Evolutionary conservation across 345 rosid species (phyloP).

Genomic region (Eucalyptus albens): DNA sequence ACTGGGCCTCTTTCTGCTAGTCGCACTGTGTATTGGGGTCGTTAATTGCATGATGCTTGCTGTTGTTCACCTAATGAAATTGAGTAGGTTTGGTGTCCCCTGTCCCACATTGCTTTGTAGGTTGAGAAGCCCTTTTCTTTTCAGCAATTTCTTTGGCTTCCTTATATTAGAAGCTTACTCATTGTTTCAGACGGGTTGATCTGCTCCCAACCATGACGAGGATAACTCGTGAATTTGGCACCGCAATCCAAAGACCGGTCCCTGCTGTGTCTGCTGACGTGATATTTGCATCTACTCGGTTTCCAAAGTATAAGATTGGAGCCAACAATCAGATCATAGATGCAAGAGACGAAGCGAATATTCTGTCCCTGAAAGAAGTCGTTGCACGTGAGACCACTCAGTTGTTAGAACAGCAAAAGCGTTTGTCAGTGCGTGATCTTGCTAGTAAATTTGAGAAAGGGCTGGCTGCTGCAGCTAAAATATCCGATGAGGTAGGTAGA

Average conservation of each 20-base stretch:
- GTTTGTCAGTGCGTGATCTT: conserved; percentile 92
- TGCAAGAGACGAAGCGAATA: conserved; percentile 60
- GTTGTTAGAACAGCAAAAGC: conserved; percentile 89
- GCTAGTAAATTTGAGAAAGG: conserved; percentile 91
- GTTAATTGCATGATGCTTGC: background rate
- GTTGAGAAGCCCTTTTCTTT: background rate
- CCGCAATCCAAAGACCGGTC: conserved; percentile 42
- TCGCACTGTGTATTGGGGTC: background rate
- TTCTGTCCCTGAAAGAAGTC: conserved; percentile 77
- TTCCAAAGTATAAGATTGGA: conserved; percentile 77
- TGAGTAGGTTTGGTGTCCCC: background rate
- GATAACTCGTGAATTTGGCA: conserved; percentile 60
- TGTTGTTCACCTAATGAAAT: background rate
- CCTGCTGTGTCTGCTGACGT: conserved; percentile 80
- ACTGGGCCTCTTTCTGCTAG: background rate
- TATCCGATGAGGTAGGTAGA: conserved; percentile 72
- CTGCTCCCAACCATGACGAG: conserved; percentile 41
- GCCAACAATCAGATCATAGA: conserved; percentile 66
- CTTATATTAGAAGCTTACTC: background rate
- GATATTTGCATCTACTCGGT: conserved; percentile 68
- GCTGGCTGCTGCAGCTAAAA: conserved; percentile 90
- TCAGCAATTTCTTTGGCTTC: background rate
- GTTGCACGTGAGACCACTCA: conserved; percentile 87
- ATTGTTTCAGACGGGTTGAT: background rate
- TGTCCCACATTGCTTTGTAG: background rate